phyloP scores from a whole-genome alignment of 2,329 filamentous ascomycete genomes.

The Delphinella strobiligena region DNA sequence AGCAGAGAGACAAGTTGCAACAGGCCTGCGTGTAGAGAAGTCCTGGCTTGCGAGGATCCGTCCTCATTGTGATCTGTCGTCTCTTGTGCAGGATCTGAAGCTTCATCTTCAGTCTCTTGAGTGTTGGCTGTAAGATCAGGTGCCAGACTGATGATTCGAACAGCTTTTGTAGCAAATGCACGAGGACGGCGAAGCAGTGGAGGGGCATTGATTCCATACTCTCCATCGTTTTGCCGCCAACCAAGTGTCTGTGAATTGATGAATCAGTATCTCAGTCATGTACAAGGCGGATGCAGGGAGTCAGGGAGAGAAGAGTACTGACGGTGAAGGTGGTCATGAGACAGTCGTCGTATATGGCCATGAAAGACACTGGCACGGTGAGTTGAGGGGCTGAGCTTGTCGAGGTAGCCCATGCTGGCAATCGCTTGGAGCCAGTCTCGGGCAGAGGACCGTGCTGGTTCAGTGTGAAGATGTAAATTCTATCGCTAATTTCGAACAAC shows the following conservation, averaged over 20 bases:
- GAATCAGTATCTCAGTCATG: too few relatives aligned
- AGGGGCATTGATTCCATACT: too few relatives aligned
- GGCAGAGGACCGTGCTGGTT: conserved; percentile 19
- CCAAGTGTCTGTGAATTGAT: conserved; percentile 11
- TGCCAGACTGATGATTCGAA: conserved; percentile 27
- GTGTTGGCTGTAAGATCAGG: conserved; percentile 13
- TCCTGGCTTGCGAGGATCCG: background rate
- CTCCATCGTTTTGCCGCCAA: too few relatives aligned
- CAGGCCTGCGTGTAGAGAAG: background rate
- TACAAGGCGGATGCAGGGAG: conserved; percentile 2
- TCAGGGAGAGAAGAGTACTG: conserved; percentile 8
- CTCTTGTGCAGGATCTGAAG: background rate
- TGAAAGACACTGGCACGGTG: conserved; percentile 34
- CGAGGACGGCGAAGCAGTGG: conserved; percentile 13
- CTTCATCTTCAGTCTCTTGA: background rate
- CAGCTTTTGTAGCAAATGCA: conserved; percentile 28
- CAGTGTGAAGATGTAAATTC: conserved; percentile 31
- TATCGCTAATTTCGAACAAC: conserved; percentile 33
- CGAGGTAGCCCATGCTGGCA: conserved; percentile 16
- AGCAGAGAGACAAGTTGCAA: background rate
- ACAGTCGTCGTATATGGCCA: conserved; percentile 35
- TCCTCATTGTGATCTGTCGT: background rate
- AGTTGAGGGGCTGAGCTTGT: conserved; percentile 27
- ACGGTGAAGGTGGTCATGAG: conserved; percentile 35
- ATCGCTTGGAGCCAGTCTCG: conserved; percentile 4